Evolutionary conservation across 179 eudicot species (phyloP).

Genomic region (Beta macrorhiza): DNA sequence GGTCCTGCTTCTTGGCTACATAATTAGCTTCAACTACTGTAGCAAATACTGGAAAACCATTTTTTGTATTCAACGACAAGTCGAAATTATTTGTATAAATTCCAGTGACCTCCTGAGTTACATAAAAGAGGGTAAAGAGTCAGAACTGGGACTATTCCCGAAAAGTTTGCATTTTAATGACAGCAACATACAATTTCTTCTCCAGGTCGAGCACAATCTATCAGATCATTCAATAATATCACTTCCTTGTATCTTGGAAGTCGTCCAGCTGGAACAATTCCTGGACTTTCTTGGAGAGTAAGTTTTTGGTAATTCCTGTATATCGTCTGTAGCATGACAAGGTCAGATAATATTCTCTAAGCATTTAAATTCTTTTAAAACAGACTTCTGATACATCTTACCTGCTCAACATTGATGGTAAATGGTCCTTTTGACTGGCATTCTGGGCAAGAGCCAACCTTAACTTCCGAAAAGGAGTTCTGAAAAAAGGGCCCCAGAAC

Average conservation of each 20-base stretch:
- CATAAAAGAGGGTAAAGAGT: conserved; percentile 11
- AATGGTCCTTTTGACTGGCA: conserved; percentile 97
- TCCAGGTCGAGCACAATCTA: conserved; percentile 97
- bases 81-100: conserved; percentile 93
- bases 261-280: conserved; percentile 94
- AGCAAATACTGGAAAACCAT: conserved; percentile 96
- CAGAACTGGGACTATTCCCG: not conserved
- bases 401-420: conserved; percentile 91
- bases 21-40: conserved; percentile 95
- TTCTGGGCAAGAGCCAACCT: conserved; percentile 98
- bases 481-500: conserved; percentile 89
- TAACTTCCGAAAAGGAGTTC: conserved; percentile 89
- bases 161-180: not conserved
- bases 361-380: not conserved
- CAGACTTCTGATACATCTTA: conserved; percentile 22
- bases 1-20: conserved; percentile 91
- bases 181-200: conserved; percentile 74
- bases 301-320: conserved; percentile 96
- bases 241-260: conserved; percentile 98
- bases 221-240: conserved; percentile 85
- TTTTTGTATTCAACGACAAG: conserved; percentile 82
- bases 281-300: conserved; percentile 95
- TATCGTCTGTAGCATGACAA: conserved; percentile 57
- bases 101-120: conserved; percentile 86
- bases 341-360: conserved; percentile 17